Percentiles rank a stretch among this genome's conserved stretches.
Conservation (phyloP, 108 stramenopile genomes). For the Seminavis robusta region DNA sequence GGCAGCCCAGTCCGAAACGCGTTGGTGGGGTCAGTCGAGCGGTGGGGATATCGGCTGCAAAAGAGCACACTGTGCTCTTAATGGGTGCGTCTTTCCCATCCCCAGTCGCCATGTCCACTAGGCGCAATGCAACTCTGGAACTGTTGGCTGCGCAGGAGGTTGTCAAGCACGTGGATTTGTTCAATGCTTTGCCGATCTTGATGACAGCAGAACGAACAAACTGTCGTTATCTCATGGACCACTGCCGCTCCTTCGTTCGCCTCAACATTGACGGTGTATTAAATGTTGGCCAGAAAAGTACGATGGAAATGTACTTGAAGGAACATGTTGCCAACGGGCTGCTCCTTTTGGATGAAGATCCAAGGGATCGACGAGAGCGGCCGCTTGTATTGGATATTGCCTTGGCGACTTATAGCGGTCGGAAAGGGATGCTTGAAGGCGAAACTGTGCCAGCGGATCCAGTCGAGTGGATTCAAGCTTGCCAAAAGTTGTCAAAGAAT, state of each 20-base stretch:
- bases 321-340: conserved; percentile 12
- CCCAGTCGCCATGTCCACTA: background rate
- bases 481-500: too few relatives aligned
- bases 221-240: conserved; percentile 30
- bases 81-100: conserved; percentile 68
- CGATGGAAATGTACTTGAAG: conserved; percentile 52
- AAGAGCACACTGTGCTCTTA: conserved; percentile 79
- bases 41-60: conserved; percentile 68
- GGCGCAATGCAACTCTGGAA: conserved; percentile 38
- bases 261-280: conserved; percentile 81
- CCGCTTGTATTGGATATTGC: too few relatives aligned
- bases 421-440: too few relatives aligned
- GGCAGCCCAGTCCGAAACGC: conserved; percentile 68
- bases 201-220: conserved; percentile 54
- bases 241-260: conserved; percentile 64
- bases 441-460: too few relatives aligned
- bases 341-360: background rate
- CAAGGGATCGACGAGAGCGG: too few relatives aligned
- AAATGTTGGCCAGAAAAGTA: conserved; percentile 51
- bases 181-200: conserved; percentile 72
- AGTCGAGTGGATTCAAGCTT: too few relatives aligned
- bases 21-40: conserved; percentile 76
- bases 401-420: too few relatives aligned
- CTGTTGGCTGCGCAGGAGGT: conserved; percentile 43
- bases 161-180: conserved; percentile 67